phyloP scores from a whole-genome alignment of 805 yeast species.

The Aciculoconidium aculeatum region DNA sequence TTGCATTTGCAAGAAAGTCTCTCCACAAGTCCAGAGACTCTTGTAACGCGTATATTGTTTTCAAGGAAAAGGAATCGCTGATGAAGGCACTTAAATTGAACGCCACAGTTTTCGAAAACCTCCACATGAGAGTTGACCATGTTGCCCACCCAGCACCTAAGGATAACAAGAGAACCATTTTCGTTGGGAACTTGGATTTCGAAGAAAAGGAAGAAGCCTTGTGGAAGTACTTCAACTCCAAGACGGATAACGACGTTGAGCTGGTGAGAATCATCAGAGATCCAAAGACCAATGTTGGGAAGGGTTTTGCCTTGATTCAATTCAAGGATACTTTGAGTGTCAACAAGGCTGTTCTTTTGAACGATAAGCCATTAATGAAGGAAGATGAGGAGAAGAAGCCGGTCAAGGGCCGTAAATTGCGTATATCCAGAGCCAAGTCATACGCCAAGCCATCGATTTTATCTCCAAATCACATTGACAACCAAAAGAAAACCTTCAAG shows the following conservation, averaged over 20 bases:
- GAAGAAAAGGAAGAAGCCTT: constrained; percentile 87
- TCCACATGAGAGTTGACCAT: constrained; percentile 87
- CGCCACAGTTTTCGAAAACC: constrained; percentile 59
- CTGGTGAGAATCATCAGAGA: constrained; percentile 90
- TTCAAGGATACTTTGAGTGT: constrained; percentile 70
- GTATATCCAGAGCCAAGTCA: constrained; percentile 59
- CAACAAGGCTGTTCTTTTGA: constrained; percentile 70
- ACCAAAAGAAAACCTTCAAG: constrained; percentile 20
- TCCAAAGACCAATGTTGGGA: constrained; percentile 88
- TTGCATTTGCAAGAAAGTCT: constrained; percentile 77
- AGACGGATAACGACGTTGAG: constrained; percentile 54
- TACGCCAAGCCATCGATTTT: constrained; percentile 35
- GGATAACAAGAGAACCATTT: constrained; percentile 77
- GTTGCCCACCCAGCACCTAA: constrained; percentile 87
- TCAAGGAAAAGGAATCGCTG: constrained; percentile 46
- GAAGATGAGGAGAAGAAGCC: constrained; percentile 13
- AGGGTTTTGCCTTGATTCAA: constrained; percentile 96
- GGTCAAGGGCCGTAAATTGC: constrained; percentile 51
- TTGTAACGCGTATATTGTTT: constrained; percentile 86
- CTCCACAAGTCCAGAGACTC: constrained; percentile 74
- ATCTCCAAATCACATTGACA: constrained; percentile 40
- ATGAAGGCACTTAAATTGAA: constrained; percentile 50
- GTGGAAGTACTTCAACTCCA: constrained; percentile 68
- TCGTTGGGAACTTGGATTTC: constrained; percentile 91
- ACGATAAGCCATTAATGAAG: constrained; percentile 52